A percentile compares a stretch with the other conserved stretches of the same genome.
Conservation (phyloP, 2,329 filamentous ascomycete genomes). For the Pseudodiploospora longispora region DNA sequence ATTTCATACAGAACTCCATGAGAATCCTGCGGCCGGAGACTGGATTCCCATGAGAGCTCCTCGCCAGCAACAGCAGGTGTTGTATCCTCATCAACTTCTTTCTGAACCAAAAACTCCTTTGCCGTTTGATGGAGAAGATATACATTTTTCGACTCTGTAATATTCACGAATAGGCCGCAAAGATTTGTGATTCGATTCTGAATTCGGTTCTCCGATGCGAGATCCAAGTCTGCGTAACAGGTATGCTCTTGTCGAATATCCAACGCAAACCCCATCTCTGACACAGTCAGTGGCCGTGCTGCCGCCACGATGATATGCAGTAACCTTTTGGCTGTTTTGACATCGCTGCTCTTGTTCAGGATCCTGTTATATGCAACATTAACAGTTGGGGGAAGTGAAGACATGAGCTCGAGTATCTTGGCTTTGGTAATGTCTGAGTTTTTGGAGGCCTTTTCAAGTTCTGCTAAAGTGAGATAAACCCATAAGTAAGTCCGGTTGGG, state of each 20-base stretch:
- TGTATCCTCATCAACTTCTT: not conserved
- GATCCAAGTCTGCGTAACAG: slow-evolving; percentile 7
- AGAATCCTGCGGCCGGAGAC: slow-evolving; percentile 7
- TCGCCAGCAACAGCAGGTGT: too few species aligned
- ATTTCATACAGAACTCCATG: slow-evolving; percentile 10
- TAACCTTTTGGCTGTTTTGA: slow-evolving; percentile 8
- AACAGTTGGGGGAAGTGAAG: slow-evolving; percentile 12
- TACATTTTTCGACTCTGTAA: slow-evolving; percentile 9
- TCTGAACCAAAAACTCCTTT: slow-evolving; percentile 13
- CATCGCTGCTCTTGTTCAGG: slow-evolving; percentile 11
- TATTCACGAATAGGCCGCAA: slow-evolving; percentile 23
- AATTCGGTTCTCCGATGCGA: slow-evolving; percentile 5
- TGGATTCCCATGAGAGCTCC: slow-evolving; percentile 9
- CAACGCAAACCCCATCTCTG: slow-evolving; percentile 16
- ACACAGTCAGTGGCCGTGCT: slow-evolving; percentile 14
- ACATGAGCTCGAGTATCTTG: slow-evolving; percentile 6
- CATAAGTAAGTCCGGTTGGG: slow-evolving; percentile 19
- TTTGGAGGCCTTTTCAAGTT: slow-evolving; percentile 6
- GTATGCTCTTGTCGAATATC: slow-evolving; percentile 3
- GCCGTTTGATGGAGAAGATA: slow-evolving; percentile 17
- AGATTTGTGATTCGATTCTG: slow-evolving; percentile 12
- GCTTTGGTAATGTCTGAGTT: slow-evolving; percentile 4
- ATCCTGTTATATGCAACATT: slow-evolving; percentile 20
- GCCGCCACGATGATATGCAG: slow-evolving; percentile 18
- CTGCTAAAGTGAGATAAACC: slow-evolving; percentile 15